Base-by-base conservation (phyloP, 306 rosid species). In the Prosopis cineraria region DNA sequence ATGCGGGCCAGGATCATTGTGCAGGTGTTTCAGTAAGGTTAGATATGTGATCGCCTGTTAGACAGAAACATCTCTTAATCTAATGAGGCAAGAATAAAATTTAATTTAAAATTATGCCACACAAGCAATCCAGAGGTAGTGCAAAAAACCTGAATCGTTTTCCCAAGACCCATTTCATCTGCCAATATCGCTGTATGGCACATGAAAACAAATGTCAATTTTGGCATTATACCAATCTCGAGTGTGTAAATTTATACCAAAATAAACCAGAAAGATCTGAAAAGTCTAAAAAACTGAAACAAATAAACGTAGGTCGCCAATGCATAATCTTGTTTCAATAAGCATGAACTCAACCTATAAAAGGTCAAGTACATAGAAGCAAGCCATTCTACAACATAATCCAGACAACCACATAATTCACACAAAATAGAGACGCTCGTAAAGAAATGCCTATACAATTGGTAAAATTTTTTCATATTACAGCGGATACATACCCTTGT, bases 151-250 rank as follows among this genome's bases (percentile, higher is more conserved):
- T 95, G 99, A 78, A 95, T 72, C 25, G 99, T 95, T 87, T 95
- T 95, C 74, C 99, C 99, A 62, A 95, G 90, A 52, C 99, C 99
- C 98, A 95, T 95, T 87, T 95, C 98, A 64, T 95, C 99, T 6
- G 98, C 99, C 89, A 95, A 90, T 83, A 95, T 95, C 74, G 99
- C 97, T 95, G 96, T 82, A 81, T 70, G 58, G 76, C 29, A 53
- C 83, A 85, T 39, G 58, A 79, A 59, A 85, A 73, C 75, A 82
- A 68, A 64, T 10, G 40, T 76, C 72, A 80, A 74, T 34, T 31
- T 36, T 13, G 0, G 39, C 62, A 83, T 39, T 59, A 81, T 53
- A 34, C 66, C 17, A 77, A 79, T 29, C 43, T 79, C 59, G 40
- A 56, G 39, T 19, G 64, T 68, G 41, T 78, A 45, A 19, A 67